Evolutionary conservation across 345 rosid genomes (phyloP), one percentile per base, ranked within the genome.

Genomic region (Citrus sp.): DNA sequence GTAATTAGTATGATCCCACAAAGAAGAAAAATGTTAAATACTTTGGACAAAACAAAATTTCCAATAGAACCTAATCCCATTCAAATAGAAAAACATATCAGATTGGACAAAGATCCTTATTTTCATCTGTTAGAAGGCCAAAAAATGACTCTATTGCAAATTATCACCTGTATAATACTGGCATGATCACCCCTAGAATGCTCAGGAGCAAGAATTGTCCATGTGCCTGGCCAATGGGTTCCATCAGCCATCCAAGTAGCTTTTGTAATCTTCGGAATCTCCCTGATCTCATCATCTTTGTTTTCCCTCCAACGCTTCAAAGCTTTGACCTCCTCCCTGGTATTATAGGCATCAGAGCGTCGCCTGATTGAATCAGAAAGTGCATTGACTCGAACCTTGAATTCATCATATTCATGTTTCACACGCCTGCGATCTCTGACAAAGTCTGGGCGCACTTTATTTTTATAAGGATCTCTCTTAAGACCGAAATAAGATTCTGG

Each of bases 211-310:
- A 94, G 79, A 58, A 82, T 81, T 30, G 85, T 82, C 98, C 98
- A 92, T 62, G 92, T 86, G 63, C 97, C 97, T 2, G 96, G 95
- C 97, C 97, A 94, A 56, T 89, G 91, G 28, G 93, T 91, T 60
- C 93, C 89, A 77, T 92, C 96, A 34, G 90, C 81, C 98, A 92
- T 94, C 96, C 97, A 91, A 72, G 94, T 92, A 74, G 92, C 98
- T 87, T 91, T 94, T 21, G 85, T 82, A 76, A 91, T 84, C 87
- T 89, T 93, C 76, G 88, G 67, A 78, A 49, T 82, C 70, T 89
- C 94, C 74, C 80, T 67, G 38, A 83, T 87, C 63, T 90, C 93
- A 22, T 89, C 91, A 38, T 76, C 78, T 40, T 34, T 77, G 9
- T 79, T 81, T 59, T 86, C 89, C 74, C 87, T 91, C 90, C 87